phyloP scores from a whole-genome alignment of 805 yeast species.

The Nakazawaea pomicola region DNA sequence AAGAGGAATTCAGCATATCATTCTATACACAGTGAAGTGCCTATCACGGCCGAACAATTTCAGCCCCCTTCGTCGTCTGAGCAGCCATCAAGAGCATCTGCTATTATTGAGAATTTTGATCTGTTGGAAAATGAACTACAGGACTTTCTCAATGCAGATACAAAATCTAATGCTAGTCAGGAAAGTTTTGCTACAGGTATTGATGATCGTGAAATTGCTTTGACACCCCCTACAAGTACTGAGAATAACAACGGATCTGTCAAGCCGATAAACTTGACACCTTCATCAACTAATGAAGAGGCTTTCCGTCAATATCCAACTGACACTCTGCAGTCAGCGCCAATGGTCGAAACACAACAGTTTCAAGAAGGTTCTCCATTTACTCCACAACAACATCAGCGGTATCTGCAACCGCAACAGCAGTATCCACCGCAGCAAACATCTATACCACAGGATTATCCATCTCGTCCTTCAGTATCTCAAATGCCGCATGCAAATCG shows the following conservation, averaged over 20 bases:
- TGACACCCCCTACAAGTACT: slow-evolving; percentile 3
- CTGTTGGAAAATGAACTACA: slow-evolving; percentile 12
- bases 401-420: not conserved
- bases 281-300: not conserved
- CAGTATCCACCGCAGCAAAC: not conserved
- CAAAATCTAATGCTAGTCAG: not conserved
- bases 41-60: not conserved
- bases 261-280: not conserved
- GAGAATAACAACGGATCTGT: not conserved
- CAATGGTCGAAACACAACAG: not conserved
- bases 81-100: slow-evolving; percentile 8
- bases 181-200: slow-evolving; percentile 6
- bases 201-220: not conserved
- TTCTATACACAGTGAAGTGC: not conserved
- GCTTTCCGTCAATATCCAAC: too few relatives aligned
- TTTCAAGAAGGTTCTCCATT: too few relatives aligned
- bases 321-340: too few relatives aligned
- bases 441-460: not conserved
- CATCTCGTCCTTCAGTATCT: too few relatives aligned
- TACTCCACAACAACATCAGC: slow-evolving; percentile 3
- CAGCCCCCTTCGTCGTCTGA: not conserved
- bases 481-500: too few relatives aligned
- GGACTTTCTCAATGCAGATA: slow-evolving; percentile 10
- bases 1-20: not conserved
- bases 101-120: slow-evolving; percentile 10